Evolutionary conservation across 805 yeast species (phyloP).

Genomic region (Saccharomycopsis sp.): DNA sequence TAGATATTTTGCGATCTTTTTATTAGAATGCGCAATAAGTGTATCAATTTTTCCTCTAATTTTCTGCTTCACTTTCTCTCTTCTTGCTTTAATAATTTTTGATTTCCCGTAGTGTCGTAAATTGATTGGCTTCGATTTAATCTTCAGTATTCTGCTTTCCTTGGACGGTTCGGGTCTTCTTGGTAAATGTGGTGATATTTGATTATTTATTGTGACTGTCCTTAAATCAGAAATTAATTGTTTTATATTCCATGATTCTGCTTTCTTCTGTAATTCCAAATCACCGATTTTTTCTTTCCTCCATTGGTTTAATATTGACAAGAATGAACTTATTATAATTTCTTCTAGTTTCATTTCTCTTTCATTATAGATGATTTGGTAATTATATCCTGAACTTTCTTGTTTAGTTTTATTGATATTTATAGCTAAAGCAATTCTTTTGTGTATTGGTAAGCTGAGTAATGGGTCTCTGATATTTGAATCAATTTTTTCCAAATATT

Average conservation of each 20-base stretch:
- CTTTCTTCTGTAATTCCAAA: conserved; percentile 2
- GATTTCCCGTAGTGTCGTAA: background rate
- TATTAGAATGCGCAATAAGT: no score
- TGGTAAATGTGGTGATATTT: background rate
- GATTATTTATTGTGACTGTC: no score
- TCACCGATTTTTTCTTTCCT: conserved; percentile 2
- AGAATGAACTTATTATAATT: conserved; percentile 7
- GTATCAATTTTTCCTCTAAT: no score
- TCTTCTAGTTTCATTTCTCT: conserved; percentile 8
- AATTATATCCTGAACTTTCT: background rate
- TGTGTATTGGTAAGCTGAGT: conserved; percentile 1
- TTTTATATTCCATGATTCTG: conserved; percentile 11
- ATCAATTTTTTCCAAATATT: conserved; percentile 15
- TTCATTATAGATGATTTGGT: conserved; percentile 15
- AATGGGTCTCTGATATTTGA: conserved; percentile 1
- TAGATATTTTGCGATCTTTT: no score
- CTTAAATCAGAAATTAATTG: background rate
- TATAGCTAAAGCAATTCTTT: conserved; percentile 18
- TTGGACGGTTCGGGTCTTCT: conserved; percentile 4
- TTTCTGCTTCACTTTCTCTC: no score
- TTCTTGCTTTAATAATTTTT: no score
- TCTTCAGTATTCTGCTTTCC: background rate
- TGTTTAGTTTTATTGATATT: conserved; percentile 3
- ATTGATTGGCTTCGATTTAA: background rate
- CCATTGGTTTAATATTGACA: conserved; percentile 19